Base-by-base conservation (phyloP, 163 green algal species). In the Botryococcus braunii region DNA sequence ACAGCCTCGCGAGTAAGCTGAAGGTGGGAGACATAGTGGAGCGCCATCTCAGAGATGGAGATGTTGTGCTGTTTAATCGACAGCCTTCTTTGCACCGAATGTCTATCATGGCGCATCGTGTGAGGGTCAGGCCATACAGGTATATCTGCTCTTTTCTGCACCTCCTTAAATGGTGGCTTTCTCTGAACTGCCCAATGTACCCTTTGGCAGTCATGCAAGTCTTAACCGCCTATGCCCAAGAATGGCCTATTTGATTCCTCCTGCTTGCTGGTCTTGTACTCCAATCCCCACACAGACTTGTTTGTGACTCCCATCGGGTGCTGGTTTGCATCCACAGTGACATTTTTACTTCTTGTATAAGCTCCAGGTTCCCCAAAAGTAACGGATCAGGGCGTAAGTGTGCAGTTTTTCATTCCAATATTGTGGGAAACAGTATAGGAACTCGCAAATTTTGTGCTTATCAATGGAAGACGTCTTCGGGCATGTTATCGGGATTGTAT, bases 21-120 rank as follows among this genome's bases (percentile, higher is more conserved):
- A 69, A 85, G 81, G 69, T 92, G 21, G 94, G 94, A 5, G 90
- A 97, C 79, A 73, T 95, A 2, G 94, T 99, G 69, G 93, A 99
- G 75, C 78, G 94, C 4, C 94, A 99, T 81, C 79, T 98, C 41
- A 76, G 92, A 49, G 86, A 97, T 68, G 93, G 91, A n/a, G 94
- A 99, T 70, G 76, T 99, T n/a, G 86, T 98, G 41, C 88, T 99
- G 8, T 99, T 99, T 87, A 99, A 99, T 84, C 89, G 94, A 34
- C 94, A 99, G 82, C 94, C 94, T 69, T 92, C 79, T 3, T 81
- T 99, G 59, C 91, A 97, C 75, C 69, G 89, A 13, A 86, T 95
- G 48, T 94, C 86, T 71, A 97, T 97, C 84, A 93, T 95, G 90
- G 83, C 85, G 3, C 88, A 94, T 74, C 71, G 83, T n/a, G 92